These are phyloP conservation scores for Phytophthora fragariaefolia DNA, from an alignment of 352 stramenopile genomes.

Conservation along the genomic window DNA sequence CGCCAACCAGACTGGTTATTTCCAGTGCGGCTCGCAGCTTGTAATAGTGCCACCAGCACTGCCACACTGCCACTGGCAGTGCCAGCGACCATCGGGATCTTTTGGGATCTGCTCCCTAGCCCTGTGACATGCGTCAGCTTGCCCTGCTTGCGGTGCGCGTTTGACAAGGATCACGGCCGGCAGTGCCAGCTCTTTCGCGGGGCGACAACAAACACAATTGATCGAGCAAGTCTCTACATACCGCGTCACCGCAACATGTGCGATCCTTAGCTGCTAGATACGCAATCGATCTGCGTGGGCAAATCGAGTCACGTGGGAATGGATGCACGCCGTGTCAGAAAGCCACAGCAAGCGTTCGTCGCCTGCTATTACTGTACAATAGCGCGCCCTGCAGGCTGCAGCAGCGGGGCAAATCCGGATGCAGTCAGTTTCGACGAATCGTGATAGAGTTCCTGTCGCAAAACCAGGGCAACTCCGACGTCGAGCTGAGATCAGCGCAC, in stretches of 20 bases:
- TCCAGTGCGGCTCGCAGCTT: too few species aligned
- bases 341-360: background rate
- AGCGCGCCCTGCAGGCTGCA: background rate
- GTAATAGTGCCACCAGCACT: too few species aligned
- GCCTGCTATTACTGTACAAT: background rate
- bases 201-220: too few species aligned
- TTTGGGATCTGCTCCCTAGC: constrained; percentile 19
- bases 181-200: background rate
- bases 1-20: too few species aligned
- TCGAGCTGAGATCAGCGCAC: constrained; percentile 13
- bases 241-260: too few species aligned
- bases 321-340: background rate
- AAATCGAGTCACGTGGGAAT: too few species aligned
- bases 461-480: constrained; percentile 25
- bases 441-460: constrained; percentile 16
- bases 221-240: background rate
- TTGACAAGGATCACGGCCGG: constrained; percentile 9
- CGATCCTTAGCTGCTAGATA: too few species aligned
- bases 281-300: too few species aligned
- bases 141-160: background rate
- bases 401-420: constrained; percentile 7
- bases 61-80: too few species aligned
- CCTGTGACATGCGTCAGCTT: constrained; percentile 15
- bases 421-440: constrained; percentile 14
- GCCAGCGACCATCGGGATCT: too few species aligned